Conservation (phyloP, 805 yeast genomes). For the Blastobotrys attinorum region DNA sequence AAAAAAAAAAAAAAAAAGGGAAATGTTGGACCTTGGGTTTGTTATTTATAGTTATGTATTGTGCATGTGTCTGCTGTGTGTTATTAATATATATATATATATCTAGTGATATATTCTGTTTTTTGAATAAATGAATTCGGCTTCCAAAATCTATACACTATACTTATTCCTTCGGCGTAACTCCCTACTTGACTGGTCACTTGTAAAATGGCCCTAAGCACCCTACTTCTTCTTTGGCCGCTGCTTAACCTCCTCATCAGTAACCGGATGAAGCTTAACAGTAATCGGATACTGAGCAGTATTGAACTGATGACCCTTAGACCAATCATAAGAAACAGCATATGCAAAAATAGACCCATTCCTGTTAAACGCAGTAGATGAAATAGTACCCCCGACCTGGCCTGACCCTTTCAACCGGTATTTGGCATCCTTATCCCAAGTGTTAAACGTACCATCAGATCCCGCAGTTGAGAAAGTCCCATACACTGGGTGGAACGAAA, state of each 20-base stretch:
- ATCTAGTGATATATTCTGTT: too few relatives aligned
- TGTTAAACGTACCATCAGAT: conserved; percentile 84
- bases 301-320: conserved; percentile 68
- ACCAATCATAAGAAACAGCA: conserved; percentile 93
- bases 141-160: too few relatives aligned
- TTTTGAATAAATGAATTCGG: too few relatives aligned
- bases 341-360: conserved; percentile 82
- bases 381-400: conserved; percentile 49
- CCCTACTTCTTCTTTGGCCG: conserved; percentile 16
- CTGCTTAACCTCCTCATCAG: conserved; percentile 73
- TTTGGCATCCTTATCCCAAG: conserved; percentile 93
- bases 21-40: too few relatives aligned
- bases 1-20: too few relatives aligned
- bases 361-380: conserved; percentile 74
- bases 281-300: conserved; percentile 65
- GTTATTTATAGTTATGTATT: too few relatives aligned
- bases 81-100: too few relatives aligned
- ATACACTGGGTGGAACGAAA: conserved; percentile 78
- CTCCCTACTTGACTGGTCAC: too few relatives aligned
- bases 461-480: conserved; percentile 95
- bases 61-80: too few relatives aligned
- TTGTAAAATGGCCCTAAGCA: too few relatives aligned
- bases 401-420: conserved; percentile 77
- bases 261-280: conserved; percentile 74
- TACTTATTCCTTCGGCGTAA: too few relatives aligned